These are phyloP conservation scores for Spathaspora jeffriesii DNA, from an alignment of 1,139 yeast genomes.

Conservation along the genomic window DNA sequence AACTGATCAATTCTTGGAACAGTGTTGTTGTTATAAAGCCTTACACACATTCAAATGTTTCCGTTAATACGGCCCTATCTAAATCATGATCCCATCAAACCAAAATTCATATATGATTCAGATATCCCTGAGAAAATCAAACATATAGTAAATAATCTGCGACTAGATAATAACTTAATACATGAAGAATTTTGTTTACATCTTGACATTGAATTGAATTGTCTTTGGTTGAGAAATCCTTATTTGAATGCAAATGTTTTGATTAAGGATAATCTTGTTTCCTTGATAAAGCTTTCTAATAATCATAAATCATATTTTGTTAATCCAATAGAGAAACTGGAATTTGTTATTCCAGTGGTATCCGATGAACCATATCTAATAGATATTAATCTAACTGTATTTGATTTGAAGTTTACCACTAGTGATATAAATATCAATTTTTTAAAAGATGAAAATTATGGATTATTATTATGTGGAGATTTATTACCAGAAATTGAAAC, in stretches of 20 bases:
- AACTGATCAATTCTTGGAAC: too few species aligned
- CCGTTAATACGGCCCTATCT: slow-evolving; percentile 7
- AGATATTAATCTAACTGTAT: slow-evolving; percentile 24
- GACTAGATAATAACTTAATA: neutral
- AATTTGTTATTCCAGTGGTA: neutral
- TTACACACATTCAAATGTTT: slow-evolving; percentile 6
- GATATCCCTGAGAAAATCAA: slow-evolving; percentile 28
- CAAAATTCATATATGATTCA: slow-evolving; percentile 42
- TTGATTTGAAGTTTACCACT: slow-evolving; percentile 19
- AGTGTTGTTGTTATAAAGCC: neutral
- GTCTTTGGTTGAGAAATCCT: slow-evolving; percentile 31
- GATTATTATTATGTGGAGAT: slow-evolving; percentile 31
- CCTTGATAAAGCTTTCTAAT: slow-evolving; percentile 25
- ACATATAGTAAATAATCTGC: slow-evolving; percentile 6
- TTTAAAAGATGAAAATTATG: slow-evolving; percentile 32
- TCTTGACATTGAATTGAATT: slow-evolving; percentile 37
- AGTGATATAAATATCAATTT: slow-evolving; percentile 22
- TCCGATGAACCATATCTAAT: slow-evolving; percentile 36
- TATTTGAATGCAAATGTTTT: slow-evolving; percentile 31
- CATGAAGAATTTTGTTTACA: slow-evolving; percentile 17
- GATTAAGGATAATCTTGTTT: slow-evolving; percentile 34
- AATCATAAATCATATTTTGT: neutral
- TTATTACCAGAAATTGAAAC: slow-evolving; percentile 27
- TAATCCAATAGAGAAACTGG: neutral
- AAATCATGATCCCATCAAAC: slow-evolving; percentile 30